A percentile compares a stretch with the other conserved stretches of the same genome.
These are phyloP conservation scores for Aspergillus avenaceus DNA, from an alignment of 495 filamentous ascomycete species.

Conservation along the genomic window DNA sequence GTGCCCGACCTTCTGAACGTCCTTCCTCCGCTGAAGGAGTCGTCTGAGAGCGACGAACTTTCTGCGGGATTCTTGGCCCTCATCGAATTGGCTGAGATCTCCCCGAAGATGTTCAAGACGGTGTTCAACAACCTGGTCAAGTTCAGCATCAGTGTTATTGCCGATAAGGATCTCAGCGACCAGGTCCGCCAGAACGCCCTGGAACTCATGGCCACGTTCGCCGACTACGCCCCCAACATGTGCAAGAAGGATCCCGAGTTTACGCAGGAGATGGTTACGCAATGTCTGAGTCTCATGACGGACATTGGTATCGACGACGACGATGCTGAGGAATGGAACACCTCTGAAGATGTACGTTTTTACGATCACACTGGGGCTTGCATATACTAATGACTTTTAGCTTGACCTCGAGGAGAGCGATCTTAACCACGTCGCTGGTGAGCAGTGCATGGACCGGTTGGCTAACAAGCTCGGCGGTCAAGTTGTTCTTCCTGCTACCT, in stretches of 20 bases:
- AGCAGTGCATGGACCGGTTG: slow-evolving; percentile 97
- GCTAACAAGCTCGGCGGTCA: slow-evolving; percentile 95
- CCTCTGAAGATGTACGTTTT: slow-evolving; percentile 76
- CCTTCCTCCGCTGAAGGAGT: slow-evolving; percentile 85
- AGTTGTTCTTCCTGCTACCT: slow-evolving; percentile 85
- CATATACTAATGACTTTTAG: slow-evolving; percentile 35
- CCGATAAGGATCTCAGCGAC: slow-evolving; percentile 91
- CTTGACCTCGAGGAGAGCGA: slow-evolving; percentile 95
- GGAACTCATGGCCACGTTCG: slow-evolving; percentile 97
- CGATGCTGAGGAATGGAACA: slow-evolving; percentile 90
- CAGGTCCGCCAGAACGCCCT: slow-evolving; percentile 89
- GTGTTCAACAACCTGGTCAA: slow-evolving; percentile 86
- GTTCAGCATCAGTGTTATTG: slow-evolving; percentile 87
- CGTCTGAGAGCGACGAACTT: slow-evolving; percentile 81
- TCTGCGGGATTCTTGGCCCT: slow-evolving; percentile 83
- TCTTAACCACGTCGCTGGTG: slow-evolving; percentile 94
- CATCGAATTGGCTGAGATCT: slow-evolving; percentile 88
- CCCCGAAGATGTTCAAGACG: slow-evolving; percentile 93
- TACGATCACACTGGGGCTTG: not conserved
- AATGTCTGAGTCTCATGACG: slow-evolving; percentile 99
- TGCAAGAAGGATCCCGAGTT: slow-evolving; percentile 90
- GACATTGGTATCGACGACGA: slow-evolving; percentile 95
- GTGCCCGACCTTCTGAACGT: slow-evolving; percentile 89
- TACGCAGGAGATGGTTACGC: slow-evolving; percentile 94
- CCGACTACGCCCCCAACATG: slow-evolving; percentile 88